Percentiles rank a stretch among this genome's conserved stretches.
phyloP scores from a whole-genome alignment of 768 basidiomycete species.

The Xerocomellus amylosporus region DNA sequence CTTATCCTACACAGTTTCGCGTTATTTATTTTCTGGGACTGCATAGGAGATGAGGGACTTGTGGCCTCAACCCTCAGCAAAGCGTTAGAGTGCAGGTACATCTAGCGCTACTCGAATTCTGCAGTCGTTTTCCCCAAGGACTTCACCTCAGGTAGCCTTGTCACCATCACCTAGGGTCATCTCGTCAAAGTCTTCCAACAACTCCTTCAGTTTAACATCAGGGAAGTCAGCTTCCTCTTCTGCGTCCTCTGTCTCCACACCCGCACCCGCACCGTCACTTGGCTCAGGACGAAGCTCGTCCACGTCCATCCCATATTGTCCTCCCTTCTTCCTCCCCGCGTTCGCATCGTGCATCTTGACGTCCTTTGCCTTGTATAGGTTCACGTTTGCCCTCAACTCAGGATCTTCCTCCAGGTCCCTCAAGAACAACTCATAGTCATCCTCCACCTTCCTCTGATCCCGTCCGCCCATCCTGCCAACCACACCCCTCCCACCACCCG shows the following conservation, averaged over 20 bases:
- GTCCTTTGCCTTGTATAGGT: slow-evolving; percentile 74
- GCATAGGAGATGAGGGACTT: no score
- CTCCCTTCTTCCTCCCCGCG: slow-evolving; percentile 21
- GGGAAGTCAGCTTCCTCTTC: slow-evolving; percentile 88
- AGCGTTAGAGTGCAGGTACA: no score
- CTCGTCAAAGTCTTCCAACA: slow-evolving; percentile 90
- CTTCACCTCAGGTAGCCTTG: slow-evolving; percentile 6
- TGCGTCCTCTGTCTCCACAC: slow-evolving; percentile 38
- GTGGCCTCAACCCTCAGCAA: no score
- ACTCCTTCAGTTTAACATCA: slow-evolving; percentile 76
- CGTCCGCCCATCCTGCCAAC: slow-evolving; percentile 87
- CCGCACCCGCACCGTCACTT: slow-evolving; percentile 12
- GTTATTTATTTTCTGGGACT: background rate
- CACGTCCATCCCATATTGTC: slow-evolving; percentile 58
- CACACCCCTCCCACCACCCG: slow-evolving; percentile 74
- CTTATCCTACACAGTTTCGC: background rate
- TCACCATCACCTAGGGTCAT: slow-evolving; percentile 64
- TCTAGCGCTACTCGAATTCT: background rate
- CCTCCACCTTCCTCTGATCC: slow-evolving; percentile 89
- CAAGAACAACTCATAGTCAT: slow-evolving; percentile 96
- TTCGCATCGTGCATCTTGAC: slow-evolving; percentile 48
- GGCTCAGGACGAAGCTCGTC: slow-evolving; percentile 44
- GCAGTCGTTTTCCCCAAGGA: background rate
- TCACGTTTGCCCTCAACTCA: slow-evolving; percentile 82
- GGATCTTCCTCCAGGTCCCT: slow-evolving; percentile 93